Percentiles rank a stretch among this genome's conserved stretches.
Conservation (phyloP, 345 rosid species). For the Boechera divaricarpa region DNA sequence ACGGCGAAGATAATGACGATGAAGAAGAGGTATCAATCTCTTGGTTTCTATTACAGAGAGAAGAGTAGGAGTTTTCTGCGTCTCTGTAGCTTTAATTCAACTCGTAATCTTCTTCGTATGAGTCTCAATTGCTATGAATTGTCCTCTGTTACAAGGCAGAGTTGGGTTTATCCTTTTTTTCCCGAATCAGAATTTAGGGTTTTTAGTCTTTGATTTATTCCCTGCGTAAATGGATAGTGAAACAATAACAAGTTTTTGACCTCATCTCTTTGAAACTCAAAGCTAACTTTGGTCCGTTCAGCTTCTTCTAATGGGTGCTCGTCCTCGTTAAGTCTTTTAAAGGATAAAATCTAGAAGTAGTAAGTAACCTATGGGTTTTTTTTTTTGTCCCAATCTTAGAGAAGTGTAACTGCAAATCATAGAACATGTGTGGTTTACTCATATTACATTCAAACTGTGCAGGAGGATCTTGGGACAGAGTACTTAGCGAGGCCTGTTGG, state of each 20-base stretch:
- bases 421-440: not conserved
- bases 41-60: not conserved
- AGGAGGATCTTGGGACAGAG: slow-evolving; percentile 88
- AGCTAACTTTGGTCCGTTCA: not conserved
- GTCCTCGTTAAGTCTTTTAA: not conserved
- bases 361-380: too few relatives aligned
- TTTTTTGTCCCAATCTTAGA: too few relatives aligned
- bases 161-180: not conserved
- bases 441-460: slow-evolving; percentile 17
- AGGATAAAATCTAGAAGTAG: too few relatives aligned
- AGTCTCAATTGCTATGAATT: not conserved
- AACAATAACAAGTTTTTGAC: not conserved
- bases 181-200: too few relatives aligned
- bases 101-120: not conserved
- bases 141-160: not conserved
- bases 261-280: not conserved
- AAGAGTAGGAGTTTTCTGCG: slow-evolving; percentile 2
- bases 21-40: slow-evolving; percentile 51
- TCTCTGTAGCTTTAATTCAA: not conserved
- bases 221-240: not conserved
- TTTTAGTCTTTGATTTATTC: too few relatives aligned
- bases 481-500: slow-evolving; percentile 77
- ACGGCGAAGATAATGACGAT: slow-evolving; percentile 45
- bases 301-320: not conserved
- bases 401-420: too few relatives aligned